Percentiles rank a stretch among this genome's conserved stretches.
Conservation (phyloP, 2,329 filamentous ascomycete genomes). For the Colletotrichum higginsianum region DNA sequence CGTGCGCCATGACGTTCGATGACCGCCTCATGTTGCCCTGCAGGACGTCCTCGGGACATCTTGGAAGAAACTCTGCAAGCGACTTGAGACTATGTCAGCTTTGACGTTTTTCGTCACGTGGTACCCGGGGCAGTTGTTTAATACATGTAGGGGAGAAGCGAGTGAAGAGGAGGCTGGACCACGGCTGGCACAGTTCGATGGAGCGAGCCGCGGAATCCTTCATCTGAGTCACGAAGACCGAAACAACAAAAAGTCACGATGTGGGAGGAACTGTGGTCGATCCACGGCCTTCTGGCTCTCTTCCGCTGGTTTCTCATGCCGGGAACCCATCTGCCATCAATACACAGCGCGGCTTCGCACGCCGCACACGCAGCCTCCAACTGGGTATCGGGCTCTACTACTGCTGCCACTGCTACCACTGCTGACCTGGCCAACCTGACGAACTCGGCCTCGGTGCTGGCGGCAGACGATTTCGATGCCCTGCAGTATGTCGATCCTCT, state of each 20-base stretch:
- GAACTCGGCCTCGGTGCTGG: conserved; percentile 20
- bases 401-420: too few species aligned
- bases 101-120: conserved; percentile 33
- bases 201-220: neutral
- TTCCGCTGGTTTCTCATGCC: conserved; percentile 41
- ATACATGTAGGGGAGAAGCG: neutral
- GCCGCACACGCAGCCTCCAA: conserved; percentile 23
- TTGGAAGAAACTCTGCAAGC: conserved; percentile 21
- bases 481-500: conserved; percentile 55
- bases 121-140: conserved; percentile 8
- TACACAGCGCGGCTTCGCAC: conserved; percentile 26
- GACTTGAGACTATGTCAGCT: conserved; percentile 40
- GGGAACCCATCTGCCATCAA: conserved; percentile 29
- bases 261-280: conserved; percentile 40
- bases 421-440: conserved; percentile 4
- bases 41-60: conserved; percentile 20
- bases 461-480: conserved; percentile 48
- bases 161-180: neutral
- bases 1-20: conserved; percentile 27
- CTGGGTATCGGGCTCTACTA: conserved; percentile 24
- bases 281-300: conserved; percentile 31
- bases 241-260: conserved; percentile 16
- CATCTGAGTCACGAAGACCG: neutral
- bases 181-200: too few species aligned
- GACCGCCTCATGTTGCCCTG: conserved; percentile 13